These are phyloP conservation scores for Teunomyces aglyptinius DNA, from an alignment of 805 yeast species.

Conservation along the genomic window DNA sequence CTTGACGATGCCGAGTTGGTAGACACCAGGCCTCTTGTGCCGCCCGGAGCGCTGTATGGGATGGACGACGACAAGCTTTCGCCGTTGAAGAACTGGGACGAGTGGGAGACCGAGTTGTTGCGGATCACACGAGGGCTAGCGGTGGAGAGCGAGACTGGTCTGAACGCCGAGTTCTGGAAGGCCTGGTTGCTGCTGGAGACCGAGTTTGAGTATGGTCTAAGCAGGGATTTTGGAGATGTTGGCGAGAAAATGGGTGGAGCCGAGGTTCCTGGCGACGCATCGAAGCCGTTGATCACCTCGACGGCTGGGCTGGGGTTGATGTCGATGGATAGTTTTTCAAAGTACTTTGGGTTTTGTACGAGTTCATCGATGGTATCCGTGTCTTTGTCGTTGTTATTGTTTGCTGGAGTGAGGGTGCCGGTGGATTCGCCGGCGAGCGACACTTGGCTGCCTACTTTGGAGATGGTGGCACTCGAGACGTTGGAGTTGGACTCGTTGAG, in stretches of 20 bases:
- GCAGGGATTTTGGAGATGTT: constrained; percentile 9
- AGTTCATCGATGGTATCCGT: background rate
- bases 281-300: constrained; percentile 8
- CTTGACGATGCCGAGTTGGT: constrained; percentile 12
- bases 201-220: constrained; percentile 13
- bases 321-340: constrained; percentile 4
- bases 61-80: constrained; percentile 56
- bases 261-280: constrained; percentile 4
- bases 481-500: constrained; percentile 24
- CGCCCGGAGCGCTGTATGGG: constrained; percentile 74
- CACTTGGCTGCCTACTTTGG: constrained; percentile 3
- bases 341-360: constrained; percentile 2
- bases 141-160: constrained; percentile 17
- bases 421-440: constrained; percentile 4
- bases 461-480: constrained; percentile 2
- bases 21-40: constrained; percentile 42
- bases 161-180: constrained; percentile 16
- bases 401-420: constrained; percentile 1
- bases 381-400: too few relatives aligned
- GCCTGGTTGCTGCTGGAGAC: constrained; percentile 12
- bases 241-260: constrained; percentile 8
- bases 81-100: constrained; percentile 32
- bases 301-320: constrained; percentile 1
- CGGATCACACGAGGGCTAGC: constrained; percentile 43
- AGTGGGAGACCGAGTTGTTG: constrained; percentile 39